A percentile compares a stretch with the other conserved stretches of the same genome.
These are phyloP conservation scores for Flaveria trinervia DNA, from an alignment of 129 eudicot species.

Conservation along the genomic window DNA sequence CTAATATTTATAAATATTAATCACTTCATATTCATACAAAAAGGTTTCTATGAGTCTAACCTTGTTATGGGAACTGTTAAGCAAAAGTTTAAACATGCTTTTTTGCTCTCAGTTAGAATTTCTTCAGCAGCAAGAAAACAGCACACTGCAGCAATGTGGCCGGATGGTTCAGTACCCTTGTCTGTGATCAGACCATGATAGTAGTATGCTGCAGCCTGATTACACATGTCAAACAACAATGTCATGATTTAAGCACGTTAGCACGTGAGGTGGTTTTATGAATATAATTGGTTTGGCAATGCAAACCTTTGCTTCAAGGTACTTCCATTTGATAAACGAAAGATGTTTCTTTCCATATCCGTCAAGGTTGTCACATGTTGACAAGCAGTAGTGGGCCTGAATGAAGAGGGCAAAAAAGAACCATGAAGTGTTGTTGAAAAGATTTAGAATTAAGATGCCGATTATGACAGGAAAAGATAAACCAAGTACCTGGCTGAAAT, in stretches of 20 bases:
- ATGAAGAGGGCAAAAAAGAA: too few species aligned
- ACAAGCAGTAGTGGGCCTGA: constrained; percentile 77
- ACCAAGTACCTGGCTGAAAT: constrained; percentile 27
- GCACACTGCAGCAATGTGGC: constrained; percentile 70
- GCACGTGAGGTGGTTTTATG: neutral
- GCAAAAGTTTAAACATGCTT: constrained; percentile 79
- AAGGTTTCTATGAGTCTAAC: constrained; percentile 31
- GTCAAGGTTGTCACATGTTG: constrained; percentile 47
- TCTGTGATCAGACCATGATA: constrained; percentile 79
- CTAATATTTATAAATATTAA: neutral
- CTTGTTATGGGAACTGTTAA: constrained; percentile 80
- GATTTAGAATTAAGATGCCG: too few species aligned
- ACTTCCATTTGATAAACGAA: constrained; percentile 85
- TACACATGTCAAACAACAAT: constrained; percentile 23
- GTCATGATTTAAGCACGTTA: constrained; percentile 2
- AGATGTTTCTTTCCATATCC: constrained; percentile 67
- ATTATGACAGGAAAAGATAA: too few species aligned
- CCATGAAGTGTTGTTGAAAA: too few species aligned
- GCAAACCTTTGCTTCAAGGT: constrained; percentile 85
- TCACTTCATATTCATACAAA: constrained; percentile 11
- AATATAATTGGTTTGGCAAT: neutral
- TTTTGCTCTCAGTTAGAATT: constrained; percentile 82
- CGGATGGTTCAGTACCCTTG: constrained; percentile 75
- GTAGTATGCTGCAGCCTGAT: constrained; percentile 92
- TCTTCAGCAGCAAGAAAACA: constrained; percentile 86